Conservation (phyloP, 176 grass and related monocot genomes). For the Oryza punctata region DNA sequence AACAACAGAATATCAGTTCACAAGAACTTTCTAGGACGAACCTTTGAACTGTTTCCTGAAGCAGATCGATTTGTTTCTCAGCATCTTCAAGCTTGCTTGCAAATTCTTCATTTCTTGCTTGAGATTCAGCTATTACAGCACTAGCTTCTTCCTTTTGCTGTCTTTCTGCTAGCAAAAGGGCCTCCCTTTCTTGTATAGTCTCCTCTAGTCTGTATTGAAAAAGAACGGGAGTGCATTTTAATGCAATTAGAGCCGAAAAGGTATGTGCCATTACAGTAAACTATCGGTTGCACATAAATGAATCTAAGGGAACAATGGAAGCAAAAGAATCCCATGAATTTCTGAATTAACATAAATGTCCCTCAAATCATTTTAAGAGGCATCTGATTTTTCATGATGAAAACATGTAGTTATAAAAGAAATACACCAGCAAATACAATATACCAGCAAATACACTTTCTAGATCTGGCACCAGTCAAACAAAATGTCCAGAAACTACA, state of each 20-base stretch:
- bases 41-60: slow-evolving; percentile 60
- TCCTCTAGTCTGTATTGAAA: slow-evolving; percentile 54
- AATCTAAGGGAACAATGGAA: not conserved
- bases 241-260: not conserved
- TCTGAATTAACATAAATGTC: not conserved
- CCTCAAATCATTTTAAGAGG: slow-evolving; percentile 9
- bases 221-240: slow-evolving; percentile 12
- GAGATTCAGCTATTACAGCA: slow-evolving; percentile 52
- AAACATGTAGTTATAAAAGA: slow-evolving; percentile 6
- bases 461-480: slow-evolving; percentile 26
- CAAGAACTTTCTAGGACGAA: slow-evolving; percentile 37
- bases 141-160: slow-evolving; percentile 54
- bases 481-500: not conserved
- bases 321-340: not conserved
- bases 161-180: slow-evolving; percentile 60
- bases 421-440: not conserved
- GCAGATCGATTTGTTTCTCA: slow-evolving; percentile 64
- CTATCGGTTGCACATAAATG: not conserved
- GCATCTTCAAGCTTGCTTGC: slow-evolving; percentile 59
- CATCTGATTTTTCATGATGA: slow-evolving; percentile 10
- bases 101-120: slow-evolving; percentile 50
- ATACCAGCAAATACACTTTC: slow-evolving; percentile 21
- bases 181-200: slow-evolving; percentile 58
- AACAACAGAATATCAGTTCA: slow-evolving; percentile 12
- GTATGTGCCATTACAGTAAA: not conserved